Conservation (phyloP, 805 yeast genomes). For the Myxozyma neglecta region DNA sequence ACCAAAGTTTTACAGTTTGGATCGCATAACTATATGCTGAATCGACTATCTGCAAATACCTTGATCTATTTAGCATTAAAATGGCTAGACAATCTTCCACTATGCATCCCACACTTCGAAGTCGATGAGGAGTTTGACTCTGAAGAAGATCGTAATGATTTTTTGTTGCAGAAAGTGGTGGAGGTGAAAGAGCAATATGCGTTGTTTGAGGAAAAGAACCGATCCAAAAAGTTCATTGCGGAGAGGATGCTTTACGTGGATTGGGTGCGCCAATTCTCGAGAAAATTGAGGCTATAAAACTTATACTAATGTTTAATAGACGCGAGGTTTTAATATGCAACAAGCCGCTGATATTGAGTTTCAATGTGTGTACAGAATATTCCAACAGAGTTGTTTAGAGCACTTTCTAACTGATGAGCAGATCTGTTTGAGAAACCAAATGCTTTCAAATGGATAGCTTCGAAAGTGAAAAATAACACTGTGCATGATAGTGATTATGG, state of each 20-base stretch:
- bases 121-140: neutral
- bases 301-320: slow-evolving; percentile 1
- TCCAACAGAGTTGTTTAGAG: neutral
- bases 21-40: slow-evolving; percentile 8
- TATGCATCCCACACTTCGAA: slow-evolving; percentile 10
- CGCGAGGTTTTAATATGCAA: slow-evolving; percentile 22
- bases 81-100: slow-evolving; percentile 13
- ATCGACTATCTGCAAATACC: slow-evolving; percentile 6
- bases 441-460: slow-evolving; percentile 24
- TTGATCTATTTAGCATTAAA: slow-evolving; percentile 11
- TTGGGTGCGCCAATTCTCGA: slow-evolving; percentile 18
- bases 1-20: slow-evolving; percentile 1
- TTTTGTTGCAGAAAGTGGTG: neutral
- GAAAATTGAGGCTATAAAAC: too few relatives aligned
- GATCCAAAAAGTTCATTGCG: slow-evolving; percentile 1
- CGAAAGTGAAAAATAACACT: neutral
- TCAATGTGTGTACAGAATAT: slow-evolving; percentile 15
- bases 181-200: slow-evolving; percentile 11
- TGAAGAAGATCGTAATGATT: slow-evolving; percentile 26
- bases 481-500: neutral
- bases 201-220: neutral
- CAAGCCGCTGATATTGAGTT: slow-evolving; percentile 29
- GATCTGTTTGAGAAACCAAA: slow-evolving; percentile 20
- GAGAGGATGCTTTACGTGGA: slow-evolving; percentile 22
- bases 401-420: neutral